Conservation (phyloP, 192 early-diverging fungal species). For the Coemansia erecta region DNA sequence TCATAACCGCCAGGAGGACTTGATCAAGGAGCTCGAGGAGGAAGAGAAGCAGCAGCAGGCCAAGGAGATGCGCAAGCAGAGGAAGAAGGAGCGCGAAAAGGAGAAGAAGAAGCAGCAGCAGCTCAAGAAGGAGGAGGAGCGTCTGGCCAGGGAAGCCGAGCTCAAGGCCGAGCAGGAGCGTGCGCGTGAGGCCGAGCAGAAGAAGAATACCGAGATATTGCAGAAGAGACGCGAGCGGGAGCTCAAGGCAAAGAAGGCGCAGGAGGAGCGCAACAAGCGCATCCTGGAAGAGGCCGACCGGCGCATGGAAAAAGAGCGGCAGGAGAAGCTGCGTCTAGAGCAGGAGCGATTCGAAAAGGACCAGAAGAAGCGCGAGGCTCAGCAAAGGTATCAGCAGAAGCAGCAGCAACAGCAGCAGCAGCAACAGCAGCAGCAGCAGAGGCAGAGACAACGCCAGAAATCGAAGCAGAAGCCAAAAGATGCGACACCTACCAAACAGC, state of each 20-base stretch:
- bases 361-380: slow-evolving; percentile 1
- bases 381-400: slow-evolving; percentile 10
- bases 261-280: slow-evolving; percentile 46
- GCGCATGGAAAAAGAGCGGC: slow-evolving; percentile 34
- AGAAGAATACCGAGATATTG: slow-evolving; percentile 11
- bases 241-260: slow-evolving; percentile 20
- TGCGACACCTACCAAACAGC: background rate
- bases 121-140: slow-evolving; percentile 45
- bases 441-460: too few species aligned
- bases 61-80: slow-evolving; percentile 68
- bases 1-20: slow-evolving; percentile 78
- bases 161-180: slow-evolving; percentile 37
- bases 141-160: slow-evolving; percentile 26
- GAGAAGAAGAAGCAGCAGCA: slow-evolving; percentile 55
- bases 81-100: slow-evolving; percentile 62
- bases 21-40: slow-evolving; percentile 86
- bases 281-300: slow-evolving; percentile 44
- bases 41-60: slow-evolving; percentile 67
- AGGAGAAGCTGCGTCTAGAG: slow-evolving; percentile 20
- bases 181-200: slow-evolving; percentile 20
- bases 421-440: too few species aligned
- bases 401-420: slow-evolving; percentile 5
- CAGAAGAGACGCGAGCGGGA: slow-evolving; percentile 18
- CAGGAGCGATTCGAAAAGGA: slow-evolving; percentile 20
- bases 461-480: slow-evolving; percentile 5